Percentiles rank a stretch among this genome's conserved stretches.
These are phyloP conservation scores for Calycina herbarum DNA, from an alignment of 2,329 filamentous ascomycete genomes.

Conservation along the genomic window DNA sequence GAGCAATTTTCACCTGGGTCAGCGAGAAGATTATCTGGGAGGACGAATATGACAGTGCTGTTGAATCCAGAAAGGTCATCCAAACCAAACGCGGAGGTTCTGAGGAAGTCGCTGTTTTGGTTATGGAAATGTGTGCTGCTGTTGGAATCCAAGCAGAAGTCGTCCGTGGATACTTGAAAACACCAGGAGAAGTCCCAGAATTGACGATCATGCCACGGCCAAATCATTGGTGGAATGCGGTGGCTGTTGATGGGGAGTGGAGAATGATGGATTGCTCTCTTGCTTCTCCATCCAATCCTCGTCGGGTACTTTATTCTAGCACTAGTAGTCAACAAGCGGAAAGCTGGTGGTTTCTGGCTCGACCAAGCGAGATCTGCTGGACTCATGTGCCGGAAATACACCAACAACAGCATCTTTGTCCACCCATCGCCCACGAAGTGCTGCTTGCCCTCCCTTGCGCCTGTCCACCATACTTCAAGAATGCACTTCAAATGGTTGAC, in stretches of 20 bases:
- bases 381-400: constrained; percentile 89
- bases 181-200: constrained; percentile 80
- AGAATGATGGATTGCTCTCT: constrained; percentile 93
- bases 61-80: constrained; percentile 82
- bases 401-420: constrained; percentile 89
- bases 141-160: constrained; percentile 87
- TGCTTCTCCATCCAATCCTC: constrained; percentile 86
- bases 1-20: constrained; percentile 97
- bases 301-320: constrained; percentile 74
- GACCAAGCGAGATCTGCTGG: constrained; percentile 89
- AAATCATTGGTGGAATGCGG: constrained; percentile 98
- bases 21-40: constrained; percentile 96
- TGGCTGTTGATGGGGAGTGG: constrained; percentile 93
- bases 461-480: constrained; percentile 85
- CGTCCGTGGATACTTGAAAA: constrained; percentile 86
- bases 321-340: constrained; percentile 71
- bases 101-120: constrained; percentile 84
- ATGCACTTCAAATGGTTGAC: constrained; percentile 75
- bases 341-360: constrained; percentile 88
- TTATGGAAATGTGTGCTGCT: constrained; percentile 90
- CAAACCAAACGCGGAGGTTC: constrained; percentile 81
- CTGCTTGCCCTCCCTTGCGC: constrained; percentile 83
- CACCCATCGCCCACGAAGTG: constrained; percentile 81
- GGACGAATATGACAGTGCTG: constrained; percentile 82
- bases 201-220: constrained; percentile 78